phyloP scores from a whole-genome alignment of 179 eudicot species.

The Silene noctiflora region DNA sequence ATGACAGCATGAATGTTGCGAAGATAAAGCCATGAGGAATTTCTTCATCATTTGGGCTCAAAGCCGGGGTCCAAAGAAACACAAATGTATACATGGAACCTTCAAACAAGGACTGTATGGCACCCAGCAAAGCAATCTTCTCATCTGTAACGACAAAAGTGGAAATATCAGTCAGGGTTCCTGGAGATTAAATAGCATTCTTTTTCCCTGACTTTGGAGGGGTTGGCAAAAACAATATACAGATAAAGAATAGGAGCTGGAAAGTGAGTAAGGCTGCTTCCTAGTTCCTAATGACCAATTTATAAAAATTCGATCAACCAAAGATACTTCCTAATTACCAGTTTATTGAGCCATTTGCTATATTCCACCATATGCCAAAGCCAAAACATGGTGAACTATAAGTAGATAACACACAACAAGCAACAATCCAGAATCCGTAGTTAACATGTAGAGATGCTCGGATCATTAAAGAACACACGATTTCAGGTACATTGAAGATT shows the following conservation, averaged over 20 bases:
- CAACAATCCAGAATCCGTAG: too few species aligned
- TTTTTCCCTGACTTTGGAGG: background rate
- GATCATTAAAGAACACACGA: too few species aligned
- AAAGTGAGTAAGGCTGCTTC: background rate
- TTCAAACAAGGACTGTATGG: conserved; percentile 94
- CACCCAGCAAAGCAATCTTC: conserved; percentile 91
- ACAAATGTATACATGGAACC: conserved; percentile 99
- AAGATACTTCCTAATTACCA: too few species aligned
- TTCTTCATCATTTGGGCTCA: conserved; percentile 93
- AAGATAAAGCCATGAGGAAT: conserved; percentile 97
- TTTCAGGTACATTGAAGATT: too few species aligned
- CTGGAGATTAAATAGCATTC: background rate
- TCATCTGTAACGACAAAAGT: conserved; percentile 53
- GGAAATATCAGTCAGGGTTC: conserved; percentile 10
- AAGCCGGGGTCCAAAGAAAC: conserved; percentile 97
- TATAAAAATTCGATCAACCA: too few species aligned
- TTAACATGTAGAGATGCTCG: too few species aligned
- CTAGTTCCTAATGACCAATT: too few species aligned
- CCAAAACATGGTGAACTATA: too few species aligned
- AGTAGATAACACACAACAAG: too few species aligned
- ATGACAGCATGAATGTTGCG: conserved; percentile 94
- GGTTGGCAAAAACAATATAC: background rate
- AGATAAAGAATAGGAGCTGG: background rate
- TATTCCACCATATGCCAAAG: too few species aligned
- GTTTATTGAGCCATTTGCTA: too few species aligned